phyloP scores from a whole-genome alignment of 768 basidiomycete species.

The Collybia sordida region DNA sequence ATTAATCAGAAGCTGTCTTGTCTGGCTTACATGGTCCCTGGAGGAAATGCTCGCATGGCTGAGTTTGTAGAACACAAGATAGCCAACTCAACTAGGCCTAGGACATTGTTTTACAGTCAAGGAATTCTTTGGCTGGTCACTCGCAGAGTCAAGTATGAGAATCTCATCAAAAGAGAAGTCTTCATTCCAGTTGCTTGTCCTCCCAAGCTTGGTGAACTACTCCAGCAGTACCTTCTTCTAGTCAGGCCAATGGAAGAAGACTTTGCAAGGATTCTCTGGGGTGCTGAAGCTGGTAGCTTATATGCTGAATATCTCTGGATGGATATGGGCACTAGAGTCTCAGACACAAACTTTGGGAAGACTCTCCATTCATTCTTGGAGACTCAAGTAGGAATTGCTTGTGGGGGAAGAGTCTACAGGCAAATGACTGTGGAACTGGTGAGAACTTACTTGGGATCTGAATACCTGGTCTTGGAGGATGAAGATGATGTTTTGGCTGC shows the following conservation, averaged over 20 bases:
- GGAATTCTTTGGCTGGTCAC: slow-evolving; percentile 10
- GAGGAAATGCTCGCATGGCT: too few species aligned
- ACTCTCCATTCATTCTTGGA: too few species aligned
- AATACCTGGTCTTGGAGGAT: slow-evolving; percentile 11
- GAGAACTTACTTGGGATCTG: slow-evolving; percentile 15
- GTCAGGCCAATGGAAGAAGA: slow-evolving; percentile 11
- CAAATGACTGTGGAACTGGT: slow-evolving; percentile 18
- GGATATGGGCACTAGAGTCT: too few species aligned
- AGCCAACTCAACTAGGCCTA: too few species aligned
- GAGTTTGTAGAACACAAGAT: too few species aligned
- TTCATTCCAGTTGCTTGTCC: slow-evolving; percentile 15
- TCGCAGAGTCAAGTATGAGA: slow-evolving; percentile 11
- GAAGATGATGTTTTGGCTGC: slow-evolving; percentile 7
- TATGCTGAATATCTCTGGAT: too few species aligned
- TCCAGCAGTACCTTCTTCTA: slow-evolving; percentile 10
- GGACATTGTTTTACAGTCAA: too few species aligned
- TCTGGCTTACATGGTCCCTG: too few species aligned
- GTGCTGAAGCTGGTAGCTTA: too few species aligned
- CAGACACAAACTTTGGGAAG: too few species aligned
- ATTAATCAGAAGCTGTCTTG: too few species aligned
- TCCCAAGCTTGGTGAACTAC: slow-evolving; percentile 1
- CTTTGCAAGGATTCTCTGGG: slow-evolving; percentile 5
- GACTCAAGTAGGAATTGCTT: too few species aligned
- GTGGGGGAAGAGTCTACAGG: slow-evolving; percentile 2
- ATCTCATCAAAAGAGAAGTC: slow-evolving; percentile 3